Evolutionary conservation across 805 yeast species (phyloP), one percentile per base, ranked within the genome.

Genomic region (Candida sanyiensis): DNA sequence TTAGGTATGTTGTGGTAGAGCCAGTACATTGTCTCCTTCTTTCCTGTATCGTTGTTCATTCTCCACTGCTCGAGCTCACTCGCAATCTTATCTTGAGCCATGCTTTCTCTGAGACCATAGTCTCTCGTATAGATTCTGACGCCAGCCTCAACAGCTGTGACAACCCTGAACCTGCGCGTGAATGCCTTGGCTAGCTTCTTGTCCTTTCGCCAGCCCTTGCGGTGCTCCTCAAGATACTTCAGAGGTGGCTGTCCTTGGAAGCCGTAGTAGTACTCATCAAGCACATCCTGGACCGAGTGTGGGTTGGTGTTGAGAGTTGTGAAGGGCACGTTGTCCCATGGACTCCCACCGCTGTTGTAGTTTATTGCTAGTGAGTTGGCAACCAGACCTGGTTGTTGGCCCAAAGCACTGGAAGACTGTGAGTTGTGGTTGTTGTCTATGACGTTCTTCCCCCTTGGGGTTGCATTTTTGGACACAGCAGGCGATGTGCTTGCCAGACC

Each of bases 1-100:
- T 29, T 39, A 2, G 60, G 60, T 24, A 56, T 29, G 35, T 56
- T 50, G 31, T 54, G 57, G 44, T 54, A 54, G 17, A 56, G 35
- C 60, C 60, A 56, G 33, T 56, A 56, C 57, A 56, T 52, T 0
- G 60, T 50, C 33, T 54, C 57, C 32, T 51, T 54, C 25, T 49
- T 52, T 12, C 60, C 59, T 35, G 45, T 44, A 1, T 42, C 48
- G 35, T 49, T 52, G 35, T 49, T 52, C 1, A 32, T 30, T 38
- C 60, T 47, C 31, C 39, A 16, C 10, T 25, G 24, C 37, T 56
- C 60, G n/a, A 56, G 29, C 25, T 56, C 59, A 11, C 27, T 33
- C 20, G 54, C 31, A 28, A 45, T 42, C 24, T 45, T 43, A 9
- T 54, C 59, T 16, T 47, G 47, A 3, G 59, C 59, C 8, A 41